Evolutionary conservation across 1,139 yeast species (phyloP).

Genomic region (Yamadazyma epiphylla): DNA sequence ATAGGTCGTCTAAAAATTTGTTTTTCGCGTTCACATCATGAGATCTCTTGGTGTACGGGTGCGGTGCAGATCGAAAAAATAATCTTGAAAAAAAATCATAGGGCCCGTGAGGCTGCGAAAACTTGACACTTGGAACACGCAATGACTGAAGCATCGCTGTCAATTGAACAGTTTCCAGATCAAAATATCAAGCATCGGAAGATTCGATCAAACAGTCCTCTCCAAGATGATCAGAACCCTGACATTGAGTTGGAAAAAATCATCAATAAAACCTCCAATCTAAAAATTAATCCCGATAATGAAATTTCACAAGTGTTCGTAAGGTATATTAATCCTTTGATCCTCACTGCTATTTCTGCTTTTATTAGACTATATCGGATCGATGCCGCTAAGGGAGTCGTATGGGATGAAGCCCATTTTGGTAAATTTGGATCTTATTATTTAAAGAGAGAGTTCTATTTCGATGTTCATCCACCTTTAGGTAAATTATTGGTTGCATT

Average conservation of each 20-base stretch:
- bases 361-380: constrained; percentile 67
- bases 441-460: constrained; percentile 88
- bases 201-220: neutral
- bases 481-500: constrained; percentile 97
- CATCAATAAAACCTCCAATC: constrained; percentile 22
- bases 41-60: too few species aligned
- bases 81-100: too few species aligned
- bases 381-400: constrained; percentile 59
- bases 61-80: too few species aligned
- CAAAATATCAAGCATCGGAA: neutral
- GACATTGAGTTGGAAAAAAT: constrained; percentile 23
- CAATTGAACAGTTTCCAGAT: neutral
- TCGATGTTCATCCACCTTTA: constrained; percentile 97
- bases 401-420: constrained; percentile 85
- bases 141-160: too few species aligned
- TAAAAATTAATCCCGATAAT: constrained; percentile 13
- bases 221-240: constrained; percentile 1
- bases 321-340: constrained; percentile 26
- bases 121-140: too few species aligned
- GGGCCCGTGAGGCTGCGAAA: too few species aligned
- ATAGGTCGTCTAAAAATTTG: constrained; percentile 1
- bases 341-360: constrained; percentile 56
- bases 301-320: constrained; percentile 12
- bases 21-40: constrained; percentile 2
- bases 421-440: constrained; percentile 95